These are phyloP conservation scores for Kazachstania viticola DNA, from an alignment of 805 yeast genomes.

Conservation along the genomic window DNA sequence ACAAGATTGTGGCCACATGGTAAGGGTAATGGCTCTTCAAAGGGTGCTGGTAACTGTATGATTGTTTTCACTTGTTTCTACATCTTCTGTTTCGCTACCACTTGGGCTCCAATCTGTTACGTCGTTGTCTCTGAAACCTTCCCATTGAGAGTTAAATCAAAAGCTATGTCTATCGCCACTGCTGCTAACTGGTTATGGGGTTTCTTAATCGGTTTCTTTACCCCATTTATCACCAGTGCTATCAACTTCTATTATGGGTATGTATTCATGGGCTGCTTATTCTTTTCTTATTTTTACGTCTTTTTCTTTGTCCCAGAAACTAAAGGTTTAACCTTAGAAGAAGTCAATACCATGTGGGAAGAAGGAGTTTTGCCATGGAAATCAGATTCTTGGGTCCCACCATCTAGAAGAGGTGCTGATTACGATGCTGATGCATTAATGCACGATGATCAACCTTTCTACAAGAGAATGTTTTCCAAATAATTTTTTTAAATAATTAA, in stretches of 20 bases:
- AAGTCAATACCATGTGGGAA: slow-evolving; percentile 52
- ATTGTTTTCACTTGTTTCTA: slow-evolving; percentile 56
- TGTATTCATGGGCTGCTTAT: slow-evolving; percentile 44
- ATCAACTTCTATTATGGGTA: slow-evolving; percentile 64
- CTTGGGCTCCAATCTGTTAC: slow-evolving; percentile 63
- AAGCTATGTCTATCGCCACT: slow-evolving; percentile 45
- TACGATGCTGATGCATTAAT: slow-evolving; percentile 11
- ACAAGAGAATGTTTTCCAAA: neutral
- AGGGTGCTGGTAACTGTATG: slow-evolving; percentile 56
- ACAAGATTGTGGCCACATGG: slow-evolving; percentile 32
- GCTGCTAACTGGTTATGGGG: slow-evolving; percentile 59
- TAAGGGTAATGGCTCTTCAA: slow-evolving; percentile 29
- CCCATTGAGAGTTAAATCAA: slow-evolving; percentile 57
- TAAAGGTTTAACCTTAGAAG: slow-evolving; percentile 68
- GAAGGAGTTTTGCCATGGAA: slow-evolving; percentile 31
- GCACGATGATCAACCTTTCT: slow-evolving; percentile 14
- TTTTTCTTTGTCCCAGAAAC: slow-evolving; percentile 65
- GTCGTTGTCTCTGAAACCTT: slow-evolving; percentile 55
- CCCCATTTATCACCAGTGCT: slow-evolving; percentile 54
- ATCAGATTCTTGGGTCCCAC: slow-evolving; percentile 40
- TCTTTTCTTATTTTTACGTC: slow-evolving; percentile 47
- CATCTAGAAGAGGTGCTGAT: slow-evolving; percentile 20
- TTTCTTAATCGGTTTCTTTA: slow-evolving; percentile 53
- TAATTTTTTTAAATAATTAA: no score
- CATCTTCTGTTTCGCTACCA: slow-evolving; percentile 59